Evolutionary conservation across 108 stramenopile genomes (phyloP).

Genomic region (Licmophora abbreviata): DNA sequence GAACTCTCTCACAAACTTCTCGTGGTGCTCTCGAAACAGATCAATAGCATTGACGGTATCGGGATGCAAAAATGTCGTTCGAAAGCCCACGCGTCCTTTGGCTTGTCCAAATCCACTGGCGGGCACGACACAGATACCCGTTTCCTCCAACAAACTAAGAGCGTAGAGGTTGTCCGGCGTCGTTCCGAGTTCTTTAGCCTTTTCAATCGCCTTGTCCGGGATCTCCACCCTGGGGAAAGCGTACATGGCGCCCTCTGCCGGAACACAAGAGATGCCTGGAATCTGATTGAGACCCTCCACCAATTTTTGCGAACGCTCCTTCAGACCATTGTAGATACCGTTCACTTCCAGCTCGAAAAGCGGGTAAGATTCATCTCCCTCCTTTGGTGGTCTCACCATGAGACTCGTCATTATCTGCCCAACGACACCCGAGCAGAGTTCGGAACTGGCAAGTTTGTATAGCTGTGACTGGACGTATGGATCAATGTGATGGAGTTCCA

Average conservation of each 20-base stretch:
- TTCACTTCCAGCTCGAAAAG: slow-evolving; percentile 55
- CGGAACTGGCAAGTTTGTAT: slow-evolving; percentile 86
- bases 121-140: slow-evolving; percentile 91
- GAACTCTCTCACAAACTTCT: slow-evolving; percentile 70
- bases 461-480: slow-evolving; percentile 78
- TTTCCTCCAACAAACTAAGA: slow-evolving; percentile 74
- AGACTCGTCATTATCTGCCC: slow-evolving; percentile 91
- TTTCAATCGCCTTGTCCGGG: slow-evolving; percentile 75
- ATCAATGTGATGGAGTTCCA: slow-evolving; percentile 85
- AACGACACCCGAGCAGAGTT: slow-evolving; percentile 75
- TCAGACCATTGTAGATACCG: slow-evolving; percentile 63
- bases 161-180: slow-evolving; percentile 88
- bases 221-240: slow-evolving; percentile 84
- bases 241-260: slow-evolving; percentile 92
- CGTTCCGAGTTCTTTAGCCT: slow-evolving; percentile 49
- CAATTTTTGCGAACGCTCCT: slow-evolving; percentile 61
- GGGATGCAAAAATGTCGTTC: slow-evolving; percentile 91
- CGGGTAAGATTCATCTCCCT: slow-evolving; percentile 67
- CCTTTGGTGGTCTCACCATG: slow-evolving; percentile 80
- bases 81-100: slow-evolving; percentile 84
- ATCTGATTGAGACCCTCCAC: slow-evolving; percentile 78
- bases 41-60: slow-evolving; percentile 71
- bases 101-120: slow-evolving; percentile 90
- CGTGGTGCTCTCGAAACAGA: slow-evolving; percentile 74
- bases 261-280: slow-evolving; percentile 78